These are phyloP conservation scores for Cladobotryum mycophilum DNA, from an alignment of 2,329 filamentous ascomycete genomes.

Conservation along the genomic window DNA sequence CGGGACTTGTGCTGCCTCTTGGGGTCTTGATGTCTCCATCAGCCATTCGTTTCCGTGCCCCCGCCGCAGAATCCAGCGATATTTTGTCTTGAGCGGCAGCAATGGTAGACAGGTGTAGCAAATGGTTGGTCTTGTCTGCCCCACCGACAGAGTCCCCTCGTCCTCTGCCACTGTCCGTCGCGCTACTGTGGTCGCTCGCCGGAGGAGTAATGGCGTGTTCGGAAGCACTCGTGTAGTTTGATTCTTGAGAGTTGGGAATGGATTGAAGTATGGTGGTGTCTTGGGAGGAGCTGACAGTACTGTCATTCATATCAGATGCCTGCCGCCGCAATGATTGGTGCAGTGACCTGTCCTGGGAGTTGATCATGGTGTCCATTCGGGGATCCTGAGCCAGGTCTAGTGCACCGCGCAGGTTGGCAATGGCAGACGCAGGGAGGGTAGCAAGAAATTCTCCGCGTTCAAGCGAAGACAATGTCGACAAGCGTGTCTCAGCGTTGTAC, in stretches of 20 bases:
- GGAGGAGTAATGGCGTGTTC: slow-evolving; percentile 24
- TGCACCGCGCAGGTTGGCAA: slow-evolving; percentile 11
- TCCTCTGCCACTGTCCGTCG: slow-evolving; percentile 6
- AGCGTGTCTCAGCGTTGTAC: slow-evolving; percentile 4
- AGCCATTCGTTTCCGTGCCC: slow-evolving; percentile 65
- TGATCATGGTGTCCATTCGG: slow-evolving; percentile 3
- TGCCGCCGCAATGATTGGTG: slow-evolving; percentile 1
- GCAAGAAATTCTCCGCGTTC: background rate
- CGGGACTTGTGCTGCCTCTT: slow-evolving; percentile 38
- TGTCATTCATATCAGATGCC: background rate
- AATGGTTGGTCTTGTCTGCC: slow-evolving; percentile 47
- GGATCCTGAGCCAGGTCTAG: background rate
- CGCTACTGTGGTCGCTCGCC: slow-evolving; percentile 18
- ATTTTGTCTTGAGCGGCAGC: slow-evolving; percentile 49
- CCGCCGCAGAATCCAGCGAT: slow-evolving; percentile 30
- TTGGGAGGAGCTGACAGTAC: slow-evolving; percentile 12
- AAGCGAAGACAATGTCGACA: slow-evolving; percentile 9
- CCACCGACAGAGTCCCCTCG: background rate
- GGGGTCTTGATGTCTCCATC: slow-evolving; percentile 64
- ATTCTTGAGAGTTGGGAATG: slow-evolving; percentile 22
- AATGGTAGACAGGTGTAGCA: slow-evolving; percentile 52
- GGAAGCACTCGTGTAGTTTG: slow-evolving; percentile 21
- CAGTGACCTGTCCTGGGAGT: slow-evolving; percentile 3
- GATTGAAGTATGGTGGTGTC: slow-evolving; percentile 13
- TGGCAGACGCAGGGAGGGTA: slow-evolving; percentile 3